phyloP scores from a whole-genome alignment of 1,284 basidiomycete genomes.

The Cystobasidium pallidum region DNA sequence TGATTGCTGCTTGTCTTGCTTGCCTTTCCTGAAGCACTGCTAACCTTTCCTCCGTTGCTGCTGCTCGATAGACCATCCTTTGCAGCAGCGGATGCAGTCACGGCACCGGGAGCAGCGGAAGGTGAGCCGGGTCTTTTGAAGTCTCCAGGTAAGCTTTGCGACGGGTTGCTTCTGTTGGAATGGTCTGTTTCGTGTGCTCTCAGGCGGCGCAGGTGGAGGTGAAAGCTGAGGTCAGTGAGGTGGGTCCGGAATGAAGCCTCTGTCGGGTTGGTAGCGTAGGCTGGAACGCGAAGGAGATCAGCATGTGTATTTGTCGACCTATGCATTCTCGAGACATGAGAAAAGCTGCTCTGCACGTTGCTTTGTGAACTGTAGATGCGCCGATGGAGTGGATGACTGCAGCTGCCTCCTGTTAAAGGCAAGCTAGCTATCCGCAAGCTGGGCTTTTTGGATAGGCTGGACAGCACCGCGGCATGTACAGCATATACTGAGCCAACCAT shows the following conservation, averaged over 20 bases:
- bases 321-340: neutral
- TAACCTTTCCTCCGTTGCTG: slow-evolving; percentile 6
- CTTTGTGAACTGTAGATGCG: neutral
- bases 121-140: slow-evolving; percentile 42
- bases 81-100: neutral
- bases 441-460: neutral
- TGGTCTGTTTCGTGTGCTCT: slow-evolving; percentile 63
- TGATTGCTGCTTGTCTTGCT: slow-evolving; percentile 11
- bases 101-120: neutral
- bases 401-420: slow-evolving; percentile 14
- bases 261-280: slow-evolving; percentile 89
- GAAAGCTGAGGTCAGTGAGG: slow-evolving; percentile 92
- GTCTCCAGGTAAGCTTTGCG: slow-evolving; percentile 57
- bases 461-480: neutral
- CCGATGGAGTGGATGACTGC: slow-evolving; percentile 21
- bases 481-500: neutral
- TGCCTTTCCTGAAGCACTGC: neutral
- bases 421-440: neutral
- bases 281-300: slow-evolving; percentile 59
- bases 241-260: slow-evolving; percentile 89
- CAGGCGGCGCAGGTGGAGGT: slow-evolving; percentile 85
- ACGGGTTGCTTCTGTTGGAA: slow-evolving; percentile 54
- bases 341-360: neutral
- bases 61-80: slow-evolving; percentile 1
- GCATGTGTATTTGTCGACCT: neutral